Evolutionary conservation across 345 rosid species (phyloP).

Genomic region (Citropsis articulata): DNA sequence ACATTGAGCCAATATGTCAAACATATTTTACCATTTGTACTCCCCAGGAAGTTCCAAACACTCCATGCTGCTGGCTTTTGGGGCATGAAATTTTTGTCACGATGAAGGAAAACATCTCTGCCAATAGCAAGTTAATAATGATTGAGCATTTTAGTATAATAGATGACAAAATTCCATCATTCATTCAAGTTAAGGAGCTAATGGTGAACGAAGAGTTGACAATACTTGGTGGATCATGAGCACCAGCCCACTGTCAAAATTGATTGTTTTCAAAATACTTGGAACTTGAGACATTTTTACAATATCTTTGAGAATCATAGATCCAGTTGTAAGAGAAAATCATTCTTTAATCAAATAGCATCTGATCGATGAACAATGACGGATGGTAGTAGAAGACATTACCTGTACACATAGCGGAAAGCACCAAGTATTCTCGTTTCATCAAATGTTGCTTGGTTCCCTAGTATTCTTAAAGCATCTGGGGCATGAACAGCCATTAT

Average conservation of each 20-base stretch:
- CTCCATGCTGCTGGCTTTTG: constrained; percentile 53
- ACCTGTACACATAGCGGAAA: constrained; percentile 82
- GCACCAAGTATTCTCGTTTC: constrained; percentile 81
- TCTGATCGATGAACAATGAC: neutral
- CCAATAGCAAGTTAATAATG: constrained; percentile 19
- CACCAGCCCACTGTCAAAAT: neutral
- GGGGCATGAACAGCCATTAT: constrained; percentile 77
- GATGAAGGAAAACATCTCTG: constrained; percentile 84
- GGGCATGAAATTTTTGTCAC: constrained; percentile 76
- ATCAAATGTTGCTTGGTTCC: constrained; percentile 61
- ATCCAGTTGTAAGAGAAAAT: too few species aligned
- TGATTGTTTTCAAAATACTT: neutral
- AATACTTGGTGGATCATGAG: too few species aligned
- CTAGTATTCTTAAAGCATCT: constrained; percentile 66
- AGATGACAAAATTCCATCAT: neutral
- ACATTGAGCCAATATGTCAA: constrained; percentile 92
- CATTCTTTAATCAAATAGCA: neutral
- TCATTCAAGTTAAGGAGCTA: neutral
- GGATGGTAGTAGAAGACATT: neutral
- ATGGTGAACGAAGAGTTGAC: too few species aligned
- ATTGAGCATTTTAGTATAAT: neutral
- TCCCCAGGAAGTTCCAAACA: constrained; percentile 89
- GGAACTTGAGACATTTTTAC: neutral
- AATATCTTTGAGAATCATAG: too few species aligned
- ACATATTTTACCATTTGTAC: constrained; percentile 56